Evolutionary conservation across 2,329 filamentous ascomycete genomes (phyloP).

Genomic region (Botrytis galanthina): DNA sequence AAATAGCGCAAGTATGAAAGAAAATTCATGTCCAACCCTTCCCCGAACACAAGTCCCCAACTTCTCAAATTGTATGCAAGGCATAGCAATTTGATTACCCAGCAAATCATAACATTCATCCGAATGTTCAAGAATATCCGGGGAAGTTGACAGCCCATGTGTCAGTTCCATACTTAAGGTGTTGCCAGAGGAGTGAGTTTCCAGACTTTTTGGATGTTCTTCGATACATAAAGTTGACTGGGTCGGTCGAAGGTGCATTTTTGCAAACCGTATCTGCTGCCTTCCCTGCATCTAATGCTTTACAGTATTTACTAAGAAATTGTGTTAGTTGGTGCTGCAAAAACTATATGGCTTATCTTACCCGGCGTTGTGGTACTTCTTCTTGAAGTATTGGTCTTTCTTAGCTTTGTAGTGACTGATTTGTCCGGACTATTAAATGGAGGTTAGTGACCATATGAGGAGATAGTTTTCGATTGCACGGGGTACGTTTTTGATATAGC

Average conservation of each 20-base stretch:
- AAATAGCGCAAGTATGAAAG: background rate
- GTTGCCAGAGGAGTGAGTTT: constrained; percentile 16
- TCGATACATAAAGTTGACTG: constrained; percentile 19
- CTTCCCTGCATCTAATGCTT: background rate
- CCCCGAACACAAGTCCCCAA: background rate
- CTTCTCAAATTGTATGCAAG: background rate
- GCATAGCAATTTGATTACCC: background rate
- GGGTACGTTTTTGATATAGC: too few species aligned
- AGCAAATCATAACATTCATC: background rate
- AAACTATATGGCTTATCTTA: background rate
- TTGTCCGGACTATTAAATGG: background rate
- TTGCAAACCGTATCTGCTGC: constrained; percentile 13
- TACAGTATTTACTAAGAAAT: constrained; percentile 5
- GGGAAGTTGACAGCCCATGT: constrained; percentile 18
- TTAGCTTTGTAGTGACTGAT: constrained; percentile 3
- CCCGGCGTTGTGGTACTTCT: constrained; percentile 5
- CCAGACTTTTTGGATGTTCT: constrained; percentile 13
- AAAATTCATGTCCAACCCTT: background rate
- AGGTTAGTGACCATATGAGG: background rate
- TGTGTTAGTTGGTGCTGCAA: background rate
- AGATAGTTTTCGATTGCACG: background rate
- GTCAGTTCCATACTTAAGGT: constrained; percentile 14
- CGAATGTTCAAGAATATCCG: background rate
- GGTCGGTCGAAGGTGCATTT: background rate
- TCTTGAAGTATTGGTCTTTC: constrained; percentile 11